Conservation (phyloP, 208 protist species). For the Trypanosoma avium region DNA sequence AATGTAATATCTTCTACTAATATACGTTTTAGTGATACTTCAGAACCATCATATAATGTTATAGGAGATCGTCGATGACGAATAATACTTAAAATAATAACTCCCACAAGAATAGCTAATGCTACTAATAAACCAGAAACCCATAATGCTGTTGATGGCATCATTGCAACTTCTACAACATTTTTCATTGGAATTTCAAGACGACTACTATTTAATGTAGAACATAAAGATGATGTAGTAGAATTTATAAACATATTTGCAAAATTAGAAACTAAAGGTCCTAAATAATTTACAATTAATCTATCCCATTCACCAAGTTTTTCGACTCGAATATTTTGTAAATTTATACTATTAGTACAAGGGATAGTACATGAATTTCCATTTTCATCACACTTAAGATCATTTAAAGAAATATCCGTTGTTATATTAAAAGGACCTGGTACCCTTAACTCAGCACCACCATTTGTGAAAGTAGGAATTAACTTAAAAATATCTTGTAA, state of each 20-base stretch:
- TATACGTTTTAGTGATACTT: constrained; percentile 21
- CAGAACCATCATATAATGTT: constrained; percentile 1
- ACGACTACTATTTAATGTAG: background rate
- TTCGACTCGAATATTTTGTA: constrained; percentile 22
- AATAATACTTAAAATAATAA: constrained; percentile 1
- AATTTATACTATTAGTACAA: constrained; percentile 12
- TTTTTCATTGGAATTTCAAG: background rate
- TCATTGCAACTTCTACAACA: background rate
- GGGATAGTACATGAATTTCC: constrained; percentile 24
- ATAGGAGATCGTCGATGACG: background rate
- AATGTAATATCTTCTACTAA: constrained; percentile 55
- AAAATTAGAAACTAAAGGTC: background rate
- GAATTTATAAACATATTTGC: constrained; percentile 4
- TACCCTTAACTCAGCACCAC: background rate
- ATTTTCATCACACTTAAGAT: constrained; percentile 23
- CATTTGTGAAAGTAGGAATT: background rate
- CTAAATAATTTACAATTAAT: constrained; percentile 5
- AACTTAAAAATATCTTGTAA: background rate
- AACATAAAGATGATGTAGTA: background rate
- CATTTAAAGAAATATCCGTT: constrained; percentile 22
- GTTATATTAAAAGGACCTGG: background rate
- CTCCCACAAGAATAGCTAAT: background rate
- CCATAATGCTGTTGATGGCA: constrained; percentile 2
- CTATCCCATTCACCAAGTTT: constrained; percentile 6
- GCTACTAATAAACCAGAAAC: background rate